Evolutionary conservation across 164 flowering plant genomes (phyloP), one percentile per base, ranked within the genome.

Genomic region (Nymphaea thermarum): DNA sequence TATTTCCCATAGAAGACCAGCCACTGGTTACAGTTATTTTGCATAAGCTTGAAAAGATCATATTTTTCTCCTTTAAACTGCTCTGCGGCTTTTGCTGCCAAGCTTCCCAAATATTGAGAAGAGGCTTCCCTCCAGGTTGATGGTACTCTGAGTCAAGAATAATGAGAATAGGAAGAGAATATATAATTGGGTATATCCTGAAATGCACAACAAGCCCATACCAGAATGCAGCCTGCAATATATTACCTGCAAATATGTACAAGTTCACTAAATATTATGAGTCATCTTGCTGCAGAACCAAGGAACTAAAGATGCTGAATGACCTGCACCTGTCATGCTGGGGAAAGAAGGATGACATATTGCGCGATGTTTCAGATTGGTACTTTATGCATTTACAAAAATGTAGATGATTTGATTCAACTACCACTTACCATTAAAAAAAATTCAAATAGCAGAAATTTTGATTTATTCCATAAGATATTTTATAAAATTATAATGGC

Each of bases 161-260:
- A 68, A 91, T 65, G 66, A 94, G 67, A 68, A 90, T 84, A 16
- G 97, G 93, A 73, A 91, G 84, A 11, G 92, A 86, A 77, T 94
- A 94, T 18, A 94, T 91, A 63, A 94, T 88, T 3, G 98, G 98
- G 68, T 94, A 94, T 47, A 91, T 84, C 77, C 97, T 85, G 70
- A 94, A 82, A 77, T 94, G 97, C 81, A 94, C 97, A 71, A 90
- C 82, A 68, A 94, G 87, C 67, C 96, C 98, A 80, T 87, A 91
- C 95, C 93, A 94, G 71, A 90, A 68, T 74, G 95, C 95, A 68
- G 93, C 91, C 76, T 91, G 97, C 63, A 81, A 59, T 25, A 85
- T 41, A 43, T 76, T 77, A 43, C 94, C 98, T 91, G 86, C 45
- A 71, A 71, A 72, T 36, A 68, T 4, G 2, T 47, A 47, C 55